These are phyloP conservation scores for Suillus weaverae DNA, from an alignment of 768 basidiomycete species.

Conservation along the genomic window DNA sequence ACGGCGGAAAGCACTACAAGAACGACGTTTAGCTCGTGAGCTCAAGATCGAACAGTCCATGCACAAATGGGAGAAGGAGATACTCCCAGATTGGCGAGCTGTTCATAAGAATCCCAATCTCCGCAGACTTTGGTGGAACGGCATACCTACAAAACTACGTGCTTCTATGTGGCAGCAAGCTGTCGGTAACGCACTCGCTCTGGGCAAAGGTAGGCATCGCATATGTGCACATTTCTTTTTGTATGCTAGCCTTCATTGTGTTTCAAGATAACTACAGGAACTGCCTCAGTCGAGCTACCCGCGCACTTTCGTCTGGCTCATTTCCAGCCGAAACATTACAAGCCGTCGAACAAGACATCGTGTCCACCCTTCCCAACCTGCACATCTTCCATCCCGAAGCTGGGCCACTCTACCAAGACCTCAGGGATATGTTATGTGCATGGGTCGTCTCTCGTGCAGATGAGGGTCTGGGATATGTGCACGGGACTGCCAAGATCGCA, in stretches of 20 bases:
- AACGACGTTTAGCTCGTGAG: constrained; percentile 64
- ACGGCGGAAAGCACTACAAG: constrained; percentile 59
- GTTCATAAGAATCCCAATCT: constrained; percentile 65
- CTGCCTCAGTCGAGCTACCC: constrained; percentile 72
- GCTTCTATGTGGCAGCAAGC: constrained; percentile 82
- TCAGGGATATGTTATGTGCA: constrained; percentile 82
- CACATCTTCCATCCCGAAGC: constrained; percentile 77
- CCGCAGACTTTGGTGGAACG: constrained; percentile 83
- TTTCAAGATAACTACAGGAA: constrained; percentile 66
- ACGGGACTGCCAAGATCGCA: constrained; percentile 70
- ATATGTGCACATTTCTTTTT: background rate
- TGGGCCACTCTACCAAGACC: constrained; percentile 79
- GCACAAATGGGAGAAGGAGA: constrained; percentile 72
- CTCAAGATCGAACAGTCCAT: constrained; percentile 68
- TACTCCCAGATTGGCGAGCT: constrained; percentile 81
- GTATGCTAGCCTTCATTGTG: constrained; percentile 7
- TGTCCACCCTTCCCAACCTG: constrained; percentile 68
- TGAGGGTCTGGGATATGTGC: constrained; percentile 74
- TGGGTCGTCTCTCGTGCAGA: constrained; percentile 88
- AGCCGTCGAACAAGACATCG: constrained; percentile 74
- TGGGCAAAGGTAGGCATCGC: constrained; percentile 68
- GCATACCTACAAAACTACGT: constrained; percentile 81
- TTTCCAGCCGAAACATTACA: constrained; percentile 66
- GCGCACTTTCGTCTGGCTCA: constrained; percentile 59
- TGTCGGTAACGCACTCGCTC: constrained; percentile 79